Base-by-base conservation (phyloP, 495 filamentous ascomycete species). In the Cercophora scortea region DNA sequence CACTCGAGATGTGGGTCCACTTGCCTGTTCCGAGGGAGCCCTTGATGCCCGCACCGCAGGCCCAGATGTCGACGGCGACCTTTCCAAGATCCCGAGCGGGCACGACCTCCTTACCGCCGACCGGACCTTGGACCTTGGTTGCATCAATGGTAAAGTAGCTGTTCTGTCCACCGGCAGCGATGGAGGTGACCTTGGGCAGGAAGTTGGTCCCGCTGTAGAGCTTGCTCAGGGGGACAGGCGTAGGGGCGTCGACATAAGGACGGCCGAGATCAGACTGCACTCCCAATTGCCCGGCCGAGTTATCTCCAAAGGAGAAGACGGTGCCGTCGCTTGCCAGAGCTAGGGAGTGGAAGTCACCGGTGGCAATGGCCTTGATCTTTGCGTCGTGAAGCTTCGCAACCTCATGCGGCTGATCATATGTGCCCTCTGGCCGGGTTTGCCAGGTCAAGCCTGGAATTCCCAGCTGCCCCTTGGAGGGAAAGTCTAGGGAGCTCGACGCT, bases 291-390 rank as follows among this genome's bases (percentile, higher is more conserved):
- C 93, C 93, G 49, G 78, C 76, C 0, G 84, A 82, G 65, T 97
- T 97, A 63, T 96, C 90, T 17, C 93, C 93, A 67, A 95, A 98
- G 25, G 81, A 73, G 66, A 90, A 95, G n/a, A 90, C 77, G 19
- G 79, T 76, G 38, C 93, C 93, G 42, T 86, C 70, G 25, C 73
- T 76, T 60, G 90, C 87, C 15, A 89, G 73, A 1, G 77, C 85
- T 10, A 96, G 70, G 25, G 90, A 92, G 66, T 98, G 93, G 56
- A 85, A 85, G 62, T 95, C 90, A 32, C 93, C 93, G 10, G 89
- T 65, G 0, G 92, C 90, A 51, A 97, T 83, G 46, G 85, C 73
- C 8, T 72, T 66, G 39, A 95, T 82, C 4, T 64, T 68, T 34
- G 50, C 80, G 5, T 80, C 84, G 42, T 78, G 79, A 0, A 81